A percentile compares a stretch with the other conserved stretches of the same genome.
These are phyloP conservation scores for Acidomyces sp. DNA, from an alignment of 495 filamentous ascomycete species.

Conservation along the genomic window DNA sequence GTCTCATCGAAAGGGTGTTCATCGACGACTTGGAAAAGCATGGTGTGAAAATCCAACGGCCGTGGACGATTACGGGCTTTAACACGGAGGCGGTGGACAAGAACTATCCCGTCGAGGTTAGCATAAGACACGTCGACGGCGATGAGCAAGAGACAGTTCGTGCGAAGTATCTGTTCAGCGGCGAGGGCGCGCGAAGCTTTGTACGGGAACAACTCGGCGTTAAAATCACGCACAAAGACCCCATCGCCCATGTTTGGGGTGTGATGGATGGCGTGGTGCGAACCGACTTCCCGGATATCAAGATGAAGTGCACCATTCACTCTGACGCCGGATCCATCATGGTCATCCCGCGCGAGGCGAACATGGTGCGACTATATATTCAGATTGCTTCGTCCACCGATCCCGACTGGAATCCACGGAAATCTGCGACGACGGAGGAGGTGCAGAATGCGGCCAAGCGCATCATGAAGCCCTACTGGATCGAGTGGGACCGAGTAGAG, in stretches of 20 bases:
- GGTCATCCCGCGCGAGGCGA: constrained; percentile 34
- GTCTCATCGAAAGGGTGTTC: constrained; percentile 52
- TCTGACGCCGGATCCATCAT: constrained; percentile 35
- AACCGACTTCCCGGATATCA: constrained; percentile 37
- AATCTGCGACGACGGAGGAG: constrained; percentile 38
- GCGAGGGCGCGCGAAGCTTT: constrained; percentile 52
- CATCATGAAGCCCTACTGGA: constrained; percentile 47
- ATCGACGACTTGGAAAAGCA: constrained; percentile 50
- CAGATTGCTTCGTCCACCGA: constrained; percentile 44
- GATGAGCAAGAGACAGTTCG: constrained; percentile 50
- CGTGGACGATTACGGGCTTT: constrained; percentile 51
- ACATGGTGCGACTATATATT: constrained; percentile 35
- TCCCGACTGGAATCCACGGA: constrained; percentile 42
- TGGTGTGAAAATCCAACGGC: constrained; percentile 43
- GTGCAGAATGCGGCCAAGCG: constrained; percentile 47
- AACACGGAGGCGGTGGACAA: constrained; percentile 43
- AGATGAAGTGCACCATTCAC: constrained; percentile 78
- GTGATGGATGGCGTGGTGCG: constrained; percentile 36
- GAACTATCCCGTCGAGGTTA: constrained; percentile 51
- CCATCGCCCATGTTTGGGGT: constrained; percentile 42
- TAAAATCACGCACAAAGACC: constrained; percentile 49
- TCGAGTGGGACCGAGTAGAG: constrained; percentile 44
- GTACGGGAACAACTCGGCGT: constrained; percentile 47
- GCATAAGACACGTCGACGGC: constrained; percentile 62
- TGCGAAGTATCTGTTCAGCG: constrained; percentile 53